A percentile compares a stretch with the other conserved stretches of the same genome.
phyloP scores from a whole-genome alignment of 2,329 filamentous ascomycete genomes.

The Elsinoe arachidis region DNA sequence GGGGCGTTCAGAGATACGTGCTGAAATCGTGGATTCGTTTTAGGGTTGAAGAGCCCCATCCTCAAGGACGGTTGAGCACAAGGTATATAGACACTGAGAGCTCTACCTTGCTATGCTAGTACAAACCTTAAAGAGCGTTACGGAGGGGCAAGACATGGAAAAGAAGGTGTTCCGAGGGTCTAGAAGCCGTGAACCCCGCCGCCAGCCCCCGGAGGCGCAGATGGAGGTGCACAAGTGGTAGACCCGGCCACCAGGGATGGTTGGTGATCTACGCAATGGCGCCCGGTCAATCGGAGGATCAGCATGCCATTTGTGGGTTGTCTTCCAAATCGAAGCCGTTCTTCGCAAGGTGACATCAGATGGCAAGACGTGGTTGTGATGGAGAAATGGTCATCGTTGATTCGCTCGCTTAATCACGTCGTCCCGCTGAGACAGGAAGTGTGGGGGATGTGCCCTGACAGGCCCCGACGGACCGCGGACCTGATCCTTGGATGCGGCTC shows the following conservation, averaged over 20 bases:
- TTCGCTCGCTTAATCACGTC: not conserved
- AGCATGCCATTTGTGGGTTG: not conserved
- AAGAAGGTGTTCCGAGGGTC: constrained; percentile 6
- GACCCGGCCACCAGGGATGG: not conserved
- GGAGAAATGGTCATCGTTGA: not conserved
- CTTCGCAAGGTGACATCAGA: not conserved
- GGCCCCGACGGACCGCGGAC: too few relatives aligned
- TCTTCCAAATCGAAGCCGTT: constrained; percentile 4
- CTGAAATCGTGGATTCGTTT: too few relatives aligned
- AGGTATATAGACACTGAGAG: not conserved
- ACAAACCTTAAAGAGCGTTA: not conserved
- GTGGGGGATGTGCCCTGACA: not conserved
- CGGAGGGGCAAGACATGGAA: not conserved
- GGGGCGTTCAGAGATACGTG: not conserved
- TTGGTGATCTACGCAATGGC: not conserved
- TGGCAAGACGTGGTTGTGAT: not conserved
- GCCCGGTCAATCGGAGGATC: not conserved
- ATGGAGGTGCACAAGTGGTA: not conserved
- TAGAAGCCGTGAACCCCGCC: constrained; percentile 2
- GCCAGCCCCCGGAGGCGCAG: not conserved
- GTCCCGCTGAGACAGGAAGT: not conserved
- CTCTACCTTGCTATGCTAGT: not conserved
- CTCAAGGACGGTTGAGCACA: not conserved
- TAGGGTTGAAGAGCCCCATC: too few relatives aligned
- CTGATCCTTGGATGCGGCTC: constrained; percentile 3